Conservation (phyloP, 495 filamentous ascomycete species). For the Neurospora tetrasperma region DNA sequence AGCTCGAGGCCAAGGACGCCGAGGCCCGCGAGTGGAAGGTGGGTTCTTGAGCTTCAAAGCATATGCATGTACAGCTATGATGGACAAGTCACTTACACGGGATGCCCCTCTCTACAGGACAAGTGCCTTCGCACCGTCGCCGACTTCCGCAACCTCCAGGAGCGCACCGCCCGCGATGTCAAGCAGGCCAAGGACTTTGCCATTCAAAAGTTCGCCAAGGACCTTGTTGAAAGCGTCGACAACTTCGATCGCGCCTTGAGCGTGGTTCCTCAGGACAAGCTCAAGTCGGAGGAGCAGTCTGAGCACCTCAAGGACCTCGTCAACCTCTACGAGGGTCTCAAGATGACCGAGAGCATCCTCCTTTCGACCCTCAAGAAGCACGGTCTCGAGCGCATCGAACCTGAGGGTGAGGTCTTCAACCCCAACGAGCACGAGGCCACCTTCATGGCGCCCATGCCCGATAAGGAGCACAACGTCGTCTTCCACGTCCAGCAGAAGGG, state of each 20-base stretch:
- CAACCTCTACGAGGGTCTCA: slow-evolving; percentile 75
- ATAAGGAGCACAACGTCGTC: slow-evolving; percentile 80
- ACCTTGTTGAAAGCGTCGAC: slow-evolving; percentile 88
- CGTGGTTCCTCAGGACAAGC: slow-evolving; percentile 65
- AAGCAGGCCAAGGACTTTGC: slow-evolving; percentile 81
- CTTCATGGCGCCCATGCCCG: slow-evolving; percentile 76
- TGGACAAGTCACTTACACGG: slow-evolving; percentile 1
- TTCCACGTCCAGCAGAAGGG: slow-evolving; percentile 94
- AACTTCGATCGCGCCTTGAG: slow-evolving; percentile 88
- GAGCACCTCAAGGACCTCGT: slow-evolving; percentile 57
- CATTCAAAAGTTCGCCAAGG: slow-evolving; percentile 86
- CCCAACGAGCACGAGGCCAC: slow-evolving; percentile 93
- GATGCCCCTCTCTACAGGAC: slow-evolving; percentile 48
- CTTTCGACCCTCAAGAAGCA: slow-evolving; percentile 87
- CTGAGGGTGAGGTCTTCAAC: slow-evolving; percentile 72
- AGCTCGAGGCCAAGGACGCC: slow-evolving; percentile 75
- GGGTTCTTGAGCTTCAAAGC: slow-evolving; percentile 9
- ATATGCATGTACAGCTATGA: background rate
- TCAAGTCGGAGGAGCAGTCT: slow-evolving; percentile 43
- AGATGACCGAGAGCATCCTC: slow-evolving; percentile 88
- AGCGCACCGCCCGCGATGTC: slow-evolving; percentile 85
- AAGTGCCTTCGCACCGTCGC: slow-evolving; percentile 86
- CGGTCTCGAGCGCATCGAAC: slow-evolving; percentile 83
- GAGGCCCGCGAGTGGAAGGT: slow-evolving; percentile 86
- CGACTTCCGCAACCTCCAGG: slow-evolving; percentile 95